A percentile compares a stretch with the other conserved stretches of the same genome.
Evolutionary conservation across 768 basidiomycete genomes (phyloP).

Genomic region (Sporobolomyces phaffii): DNA sequence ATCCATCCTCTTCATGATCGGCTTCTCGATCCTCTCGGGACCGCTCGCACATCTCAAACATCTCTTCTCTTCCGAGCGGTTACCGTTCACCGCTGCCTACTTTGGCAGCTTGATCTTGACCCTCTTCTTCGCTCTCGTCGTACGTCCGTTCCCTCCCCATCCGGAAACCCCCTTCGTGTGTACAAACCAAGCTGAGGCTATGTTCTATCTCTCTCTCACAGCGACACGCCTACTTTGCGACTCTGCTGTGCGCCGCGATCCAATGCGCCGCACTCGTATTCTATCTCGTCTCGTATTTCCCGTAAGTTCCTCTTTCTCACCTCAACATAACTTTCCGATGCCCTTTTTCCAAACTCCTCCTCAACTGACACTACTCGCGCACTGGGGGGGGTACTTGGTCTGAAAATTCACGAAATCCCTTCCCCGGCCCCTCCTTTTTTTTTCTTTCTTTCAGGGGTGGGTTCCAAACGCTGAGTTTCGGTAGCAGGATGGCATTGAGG

Average conservation of each 20-base stretch:
- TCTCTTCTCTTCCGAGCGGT: conserved; percentile 46
- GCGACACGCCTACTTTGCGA: conserved; percentile 79
- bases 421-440: too few relatives aligned
- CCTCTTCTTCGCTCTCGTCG: conserved; percentile 83
- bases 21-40: conserved; percentile 61
- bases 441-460: too few relatives aligned
- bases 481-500: conserved; percentile 31
- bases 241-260: conserved; percentile 70
- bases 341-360: too few relatives aligned
- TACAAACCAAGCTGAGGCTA: not conserved
- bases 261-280: conserved; percentile 78
- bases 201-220: conserved; percentile 45
- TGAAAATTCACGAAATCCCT: too few relatives aligned
- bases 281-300: conserved; percentile 93
- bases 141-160: conserved; percentile 48
- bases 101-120: conserved; percentile 76
- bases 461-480: conserved; percentile 31
- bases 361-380: too few relatives aligned
- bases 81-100: conserved; percentile 62
- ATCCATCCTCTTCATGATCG: conserved; percentile 82
- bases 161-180: not conserved
- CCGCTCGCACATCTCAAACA: conserved; percentile 91
- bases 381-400: too few relatives aligned
- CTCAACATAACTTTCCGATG: too few relatives aligned
- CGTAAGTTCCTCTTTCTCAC: conserved; percentile 55